Evolutionary conservation across 495 filamentous ascomycete species (phyloP), one percentile per base, ranked within the genome.

Genomic region (Pyronema omphalodes): DNA sequence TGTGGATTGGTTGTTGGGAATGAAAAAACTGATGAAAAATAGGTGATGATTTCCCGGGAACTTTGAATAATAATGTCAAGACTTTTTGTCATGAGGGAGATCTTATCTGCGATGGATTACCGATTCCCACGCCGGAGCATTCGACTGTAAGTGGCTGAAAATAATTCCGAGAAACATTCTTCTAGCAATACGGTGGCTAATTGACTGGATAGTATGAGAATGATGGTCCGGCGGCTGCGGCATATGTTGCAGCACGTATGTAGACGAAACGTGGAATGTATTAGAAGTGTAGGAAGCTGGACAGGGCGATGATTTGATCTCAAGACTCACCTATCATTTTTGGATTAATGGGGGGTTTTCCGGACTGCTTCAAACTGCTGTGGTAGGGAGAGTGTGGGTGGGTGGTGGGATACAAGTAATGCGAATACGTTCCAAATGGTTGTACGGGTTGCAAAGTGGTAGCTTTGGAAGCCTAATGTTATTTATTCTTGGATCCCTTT

Each of bases 1-100:
- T 5, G 5, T 29, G 23, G 23, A 5, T 29, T 2, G 23, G 1
- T 17, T 1, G 1, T 17, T 1, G 39, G 39, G 15, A 6, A 41
- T 41, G 11, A 41, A 41, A 41, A 41, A 3, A 6, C 39, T 41
- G 39, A 41, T 41, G 15, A 12, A 41, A 17, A 41, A 44, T 44
- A 37, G 51, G 51, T 44, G 41, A 53, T 12, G 37, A 51, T 8
- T 61, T 61, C 39, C 60, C 60, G 9, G 60, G 60, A 8, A 14
- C 39, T 12, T 43, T 63, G 39, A 63, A 63, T 35, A 49, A 48
- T 45, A 63, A 63, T 45, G 58, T 61, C 12, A 40, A 47, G 37
- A 57, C 49, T 36, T 54, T 63, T 53, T 63, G 60, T 47, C 39
- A 58, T 37, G n/a, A 52, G 1, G 60, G 51, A 12, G 59, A 61